A percentile compares a stretch with the other conserved stretches of the same genome.
Evolutionary conservation across 805 yeast species (phyloP).

Genomic region (Teunomyces lycoperdinae): DNA sequence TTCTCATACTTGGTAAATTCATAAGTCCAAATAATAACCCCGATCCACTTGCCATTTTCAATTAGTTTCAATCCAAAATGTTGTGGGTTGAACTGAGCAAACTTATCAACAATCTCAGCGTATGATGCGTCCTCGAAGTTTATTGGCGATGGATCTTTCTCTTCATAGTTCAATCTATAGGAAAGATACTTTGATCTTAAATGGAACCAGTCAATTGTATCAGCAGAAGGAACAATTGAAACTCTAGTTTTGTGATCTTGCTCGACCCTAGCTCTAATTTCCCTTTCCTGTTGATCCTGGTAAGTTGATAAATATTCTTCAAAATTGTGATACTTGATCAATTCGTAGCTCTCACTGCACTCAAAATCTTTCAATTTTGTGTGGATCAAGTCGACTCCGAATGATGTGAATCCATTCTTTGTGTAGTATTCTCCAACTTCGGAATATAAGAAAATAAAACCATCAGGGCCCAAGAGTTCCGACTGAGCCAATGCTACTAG

Average conservation of each 20-base stretch:
- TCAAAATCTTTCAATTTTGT: conserved; percentile 17
- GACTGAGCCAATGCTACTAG: conserved; percentile 24
- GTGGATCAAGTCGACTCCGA: conserved; percentile 31
- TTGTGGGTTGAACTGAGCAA: conserved; percentile 24
- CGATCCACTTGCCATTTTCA: conserved; percentile 17
- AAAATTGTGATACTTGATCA: conserved; percentile 27
- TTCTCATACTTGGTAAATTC: conserved; percentile 27
- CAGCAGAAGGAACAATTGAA: conserved; percentile 25
- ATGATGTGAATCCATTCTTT: conserved; percentile 36
- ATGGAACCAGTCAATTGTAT: conserved; percentile 41
- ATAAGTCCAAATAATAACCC: conserved; percentile 38
- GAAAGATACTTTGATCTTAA: conserved; percentile 34
- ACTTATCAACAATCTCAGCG: conserved; percentile 15
- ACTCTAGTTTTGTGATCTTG: conserved; percentile 32
- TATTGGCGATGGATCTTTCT: conserved; percentile 8
- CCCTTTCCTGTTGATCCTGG: conserved; percentile 16
- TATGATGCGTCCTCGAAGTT: conserved; percentile 19
- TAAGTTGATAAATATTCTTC: conserved; percentile 20
- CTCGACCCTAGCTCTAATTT: conserved; percentile 16
- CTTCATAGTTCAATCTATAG: conserved; percentile 18
- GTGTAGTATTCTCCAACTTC: conserved; percentile 44
- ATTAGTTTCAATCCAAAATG: conserved; percentile 31
- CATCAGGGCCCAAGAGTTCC: conserved; percentile 26
- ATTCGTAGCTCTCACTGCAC: conserved; percentile 1
- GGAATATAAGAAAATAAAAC: conserved; percentile 38